A percentile compares a stretch with the other conserved stretches of the same genome.
phyloP scores from a whole-genome alignment of 1,139 yeast species.

The Lodderomyces jiufengensis region DNA sequence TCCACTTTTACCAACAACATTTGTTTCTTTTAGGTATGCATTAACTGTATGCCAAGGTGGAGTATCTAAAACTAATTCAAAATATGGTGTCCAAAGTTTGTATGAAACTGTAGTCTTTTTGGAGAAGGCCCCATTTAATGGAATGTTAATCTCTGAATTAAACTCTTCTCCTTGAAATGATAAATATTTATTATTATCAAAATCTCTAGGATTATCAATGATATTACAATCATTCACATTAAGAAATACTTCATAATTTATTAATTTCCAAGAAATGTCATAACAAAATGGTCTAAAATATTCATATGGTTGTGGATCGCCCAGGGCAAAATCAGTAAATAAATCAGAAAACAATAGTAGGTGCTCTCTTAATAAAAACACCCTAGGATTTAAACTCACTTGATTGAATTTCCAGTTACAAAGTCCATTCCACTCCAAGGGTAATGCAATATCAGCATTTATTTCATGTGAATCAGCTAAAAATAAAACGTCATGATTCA shows the following conservation, averaged over 20 bases:
- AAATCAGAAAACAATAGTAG: constrained; percentile 70
- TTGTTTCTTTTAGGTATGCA: constrained; percentile 61
- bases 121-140: constrained; percentile 58
- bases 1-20: constrained; percentile 60
- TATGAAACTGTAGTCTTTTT: constrained; percentile 56
- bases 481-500: constrained; percentile 79
- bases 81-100: constrained; percentile 52
- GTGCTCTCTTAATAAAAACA: constrained; percentile 83
- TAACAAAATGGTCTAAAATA: constrained; percentile 70
- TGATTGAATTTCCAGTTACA: constrained; percentile 65
- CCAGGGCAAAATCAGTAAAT: constrained; percentile 72
- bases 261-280: constrained; percentile 54
- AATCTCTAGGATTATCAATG: constrained; percentile 83
- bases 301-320: constrained; percentile 71
- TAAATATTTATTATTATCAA: constrained; percentile 71
- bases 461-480: constrained; percentile 59
- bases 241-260: constrained; percentile 57
- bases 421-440: constrained; percentile 77
- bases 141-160: constrained; percentile 47
- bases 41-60: constrained; percentile 92
- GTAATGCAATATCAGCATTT: constrained; percentile 59
- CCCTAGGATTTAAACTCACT: constrained; percentile 48
- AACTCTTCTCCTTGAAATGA: constrained; percentile 69
- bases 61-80: constrained; percentile 63
- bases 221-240: constrained; percentile 87